Conservation (phyloP, 176 grass and related monocot genomes). For the Paspalum notatum region DNA sequence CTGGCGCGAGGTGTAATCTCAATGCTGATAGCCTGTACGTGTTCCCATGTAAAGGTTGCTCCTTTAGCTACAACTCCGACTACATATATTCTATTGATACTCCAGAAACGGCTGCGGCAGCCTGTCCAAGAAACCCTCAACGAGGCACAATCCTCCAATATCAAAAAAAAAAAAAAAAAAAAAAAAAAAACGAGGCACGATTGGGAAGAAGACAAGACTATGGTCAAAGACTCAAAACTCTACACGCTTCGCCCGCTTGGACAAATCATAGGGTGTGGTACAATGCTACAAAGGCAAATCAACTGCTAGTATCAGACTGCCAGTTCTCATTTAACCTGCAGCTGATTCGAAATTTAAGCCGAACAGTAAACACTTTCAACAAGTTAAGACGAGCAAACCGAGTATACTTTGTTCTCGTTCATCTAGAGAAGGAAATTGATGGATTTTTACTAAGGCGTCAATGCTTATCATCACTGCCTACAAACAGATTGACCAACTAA, state of each 20-base stretch:
- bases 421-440: no score
- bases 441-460: not conserved
- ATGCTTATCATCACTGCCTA: not conserved
- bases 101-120: not conserved
- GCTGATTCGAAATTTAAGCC: not conserved
- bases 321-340: not conserved
- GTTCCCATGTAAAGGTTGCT: slow-evolving; percentile 30
- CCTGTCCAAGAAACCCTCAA: not conserved
- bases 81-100: not conserved
- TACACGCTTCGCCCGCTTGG: no score
- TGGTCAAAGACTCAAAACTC: not conserved
- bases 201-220: not conserved
- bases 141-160: not conserved
- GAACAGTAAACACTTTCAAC: not conserved
- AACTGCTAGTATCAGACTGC: not conserved
- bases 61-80: not conserved
- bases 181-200: not conserved
- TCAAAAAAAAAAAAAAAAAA: not conserved
- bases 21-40: not conserved
- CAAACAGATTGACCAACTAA: not conserved
- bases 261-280: not conserved
- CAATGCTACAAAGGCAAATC: no score
- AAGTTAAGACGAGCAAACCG: not conserved
- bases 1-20: not conserved
- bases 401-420: not conserved